Evolutionary conservation across 345 rosid genomes (phyloP), one percentile per base, ranked within the genome.

Genomic region (Dimocarpus longan): DNA sequence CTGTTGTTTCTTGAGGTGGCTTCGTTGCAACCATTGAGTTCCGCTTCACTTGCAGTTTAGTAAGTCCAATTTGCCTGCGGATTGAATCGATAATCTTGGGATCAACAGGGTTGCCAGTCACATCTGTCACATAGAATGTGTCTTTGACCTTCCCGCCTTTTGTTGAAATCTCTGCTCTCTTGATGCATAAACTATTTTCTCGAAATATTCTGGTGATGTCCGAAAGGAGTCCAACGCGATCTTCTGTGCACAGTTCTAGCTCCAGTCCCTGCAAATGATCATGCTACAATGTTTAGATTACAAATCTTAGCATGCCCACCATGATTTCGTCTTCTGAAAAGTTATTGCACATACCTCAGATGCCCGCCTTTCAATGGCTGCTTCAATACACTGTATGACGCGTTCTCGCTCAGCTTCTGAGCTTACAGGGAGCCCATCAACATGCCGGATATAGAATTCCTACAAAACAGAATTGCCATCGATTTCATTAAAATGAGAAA

Each of bases 401-500:
- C 98, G 89, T 32, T 89, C 90, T 84, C 91, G 85, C 80, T 93
- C 98, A 1, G 94, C 94, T 81, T 91, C 95, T 0, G 93, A 91
- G 79, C 91, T 90, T 59, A 93, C 77, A 28, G 95, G 95, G 52
- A 83, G 86, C 26, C 98, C 98, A 85, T 90, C 94, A 0, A 91
- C 87, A 73, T 93, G 98, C 46, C 96, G 88, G 65, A 93, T 88
- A 79, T 90, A 93, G 79, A 87, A 91, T 80, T 93, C 98, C 98
- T 93, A 76, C 81, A 82, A 62, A 76, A 62, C 50, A 64, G 40
- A 82, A 11, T 46, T 73, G 28, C 16, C 18, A 56, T 68, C 59
- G 39, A 68, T 50, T 79, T 65, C 78, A 71, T 52, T 63, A 32
- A 48, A 69, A 74, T 57, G 66, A 66, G 66, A 54, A 37, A 76